Base-by-base conservation (phyloP, 345 rosid species). In the Anacardium occidentale region DNA sequence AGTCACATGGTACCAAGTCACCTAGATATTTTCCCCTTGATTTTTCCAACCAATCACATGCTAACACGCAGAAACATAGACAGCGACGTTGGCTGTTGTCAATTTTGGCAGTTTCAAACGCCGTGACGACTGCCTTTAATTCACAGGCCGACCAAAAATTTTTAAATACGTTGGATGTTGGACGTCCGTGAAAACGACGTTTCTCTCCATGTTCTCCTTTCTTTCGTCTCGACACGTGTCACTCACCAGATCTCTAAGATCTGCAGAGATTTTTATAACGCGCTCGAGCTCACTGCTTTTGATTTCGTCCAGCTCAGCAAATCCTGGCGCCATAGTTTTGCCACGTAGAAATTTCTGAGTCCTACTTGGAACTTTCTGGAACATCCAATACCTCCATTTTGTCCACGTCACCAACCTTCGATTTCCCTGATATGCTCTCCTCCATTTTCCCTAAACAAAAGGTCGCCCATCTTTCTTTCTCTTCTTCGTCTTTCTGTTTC, bases 251-350 rank as follows among this genome's bases (percentile, higher is more conserved):
- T 77, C 55, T 40, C 18, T 18, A 70, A 53, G 72, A 78, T 84
- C 79, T 50, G 4, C 2, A 10, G 64, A 58, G 79, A 66, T 74
- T 62, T 37, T 69, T 25, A 10, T 29, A 5, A 24, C 64, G 2
- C 42, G 32, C 63, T 21, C 4, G 12, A 74, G 72, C 81, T 68
- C 77, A 0, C 64, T 48, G 82, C 79, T 80, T 81, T 83, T 69
- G 85, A 87, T 86, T 82, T 77, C 22, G 68, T 84, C 91, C 87
- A 83, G 52, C 70, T 75, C 85, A 81, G 81, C 81, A 51, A 66
- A 5, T 44, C 65, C 13, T 1, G 1, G 56, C 17, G 80, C 70
- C 76, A 50, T 7, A 48, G 11, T 34, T 6, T 26, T 3, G 55
- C 78, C 78, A 81, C 66, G 80, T 80, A 79, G 65, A 77, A 54